Evolutionary conservation across 1,284 basidiomycete genomes (phyloP), one percentile per base, ranked within the genome.

Genomic region (Papiliotrema fonsecae): DNA sequence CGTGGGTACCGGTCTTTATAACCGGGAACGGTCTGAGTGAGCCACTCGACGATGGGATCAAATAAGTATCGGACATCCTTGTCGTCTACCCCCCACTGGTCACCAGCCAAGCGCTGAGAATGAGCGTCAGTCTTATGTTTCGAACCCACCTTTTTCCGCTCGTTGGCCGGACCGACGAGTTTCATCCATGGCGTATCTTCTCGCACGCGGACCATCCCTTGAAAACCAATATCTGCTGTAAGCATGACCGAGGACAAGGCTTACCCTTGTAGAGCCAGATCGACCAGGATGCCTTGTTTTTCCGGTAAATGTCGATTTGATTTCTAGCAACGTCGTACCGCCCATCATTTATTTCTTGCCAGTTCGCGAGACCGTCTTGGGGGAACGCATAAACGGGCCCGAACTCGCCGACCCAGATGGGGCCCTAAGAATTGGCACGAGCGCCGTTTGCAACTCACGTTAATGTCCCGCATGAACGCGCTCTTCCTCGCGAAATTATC

Each of bases 251-350:
- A 67, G 87, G 86, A 87, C 39, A 57, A 49, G 18, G 22, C 47
- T 49, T 42, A 58, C 54, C 54, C 37, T 88, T 88, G 77, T 87
- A 88, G 16, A 86, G 69, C 87, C 87, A 88, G 67, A 88, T 88
- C 0, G 83, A 83, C 86, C 86, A 88, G 60, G 80, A 82, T 14
- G 66, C 54, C 19, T 60, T 45, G 6, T 45, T 82, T 69, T 82
- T 71, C 58, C 82, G 79, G 69, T 89, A 87, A 35, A 87, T 79
- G 18, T 75, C 74, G n/a, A 88, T 74, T 69, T 89, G 87, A 60
- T 86, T 83, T 49, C 80, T 78, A 42, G 88, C 77, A 7, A 87
- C 83, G 31, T 69, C 75, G 61, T 83, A 85, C 34, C 86, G 75
- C 18, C 64, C 61, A 55, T 81, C 77, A 66, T 88, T 88, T 68